phyloP scores from a whole-genome alignment of 2,329 filamentous ascomycete species.

The Colletotrichum echinochloae region DNA sequence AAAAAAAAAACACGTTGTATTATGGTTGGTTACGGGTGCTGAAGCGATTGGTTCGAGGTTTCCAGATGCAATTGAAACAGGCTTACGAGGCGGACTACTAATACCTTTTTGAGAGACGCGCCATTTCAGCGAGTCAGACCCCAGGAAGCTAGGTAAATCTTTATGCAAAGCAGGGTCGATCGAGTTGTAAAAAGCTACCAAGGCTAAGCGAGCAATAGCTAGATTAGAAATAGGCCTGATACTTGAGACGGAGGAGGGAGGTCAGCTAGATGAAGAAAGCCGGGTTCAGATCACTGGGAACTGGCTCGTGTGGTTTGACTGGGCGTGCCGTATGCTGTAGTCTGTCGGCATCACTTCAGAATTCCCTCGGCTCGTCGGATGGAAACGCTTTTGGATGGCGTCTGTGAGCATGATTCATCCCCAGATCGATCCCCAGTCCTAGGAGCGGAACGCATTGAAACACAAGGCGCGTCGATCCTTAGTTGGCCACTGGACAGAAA shows the following conservation, averaged over 20 bases:
- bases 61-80: conserved; percentile 19
- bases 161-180: too few species aligned
- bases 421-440: not conserved
- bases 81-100: conserved; percentile 4
- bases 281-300: conserved; percentile 14
- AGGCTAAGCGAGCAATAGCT: not conserved
- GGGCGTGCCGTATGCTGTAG: not conserved
- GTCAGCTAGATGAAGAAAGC: conserved; percentile 1
- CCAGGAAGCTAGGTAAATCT: not conserved
- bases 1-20: not conserved
- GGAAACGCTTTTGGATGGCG: conserved; percentile 8
- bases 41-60: conserved; percentile 23
- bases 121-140: conserved; percentile 15
- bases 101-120: not conserved
- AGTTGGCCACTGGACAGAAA: conserved; percentile 15
- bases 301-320: conserved; percentile 14
- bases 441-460: conserved; percentile 19
- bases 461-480: conserved; percentile 19
- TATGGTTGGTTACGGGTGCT: conserved; percentile 22
- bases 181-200: not conserved
- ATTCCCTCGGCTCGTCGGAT: not conserved
- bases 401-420: not conserved
- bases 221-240: conserved; percentile 13
- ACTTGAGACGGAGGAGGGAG: not conserved
- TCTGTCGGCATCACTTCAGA: too few species aligned